Evolutionary conservation across 1,284 basidiomycete species (phyloP).

Genomic region (Heterobasidion irregulare): DNA sequence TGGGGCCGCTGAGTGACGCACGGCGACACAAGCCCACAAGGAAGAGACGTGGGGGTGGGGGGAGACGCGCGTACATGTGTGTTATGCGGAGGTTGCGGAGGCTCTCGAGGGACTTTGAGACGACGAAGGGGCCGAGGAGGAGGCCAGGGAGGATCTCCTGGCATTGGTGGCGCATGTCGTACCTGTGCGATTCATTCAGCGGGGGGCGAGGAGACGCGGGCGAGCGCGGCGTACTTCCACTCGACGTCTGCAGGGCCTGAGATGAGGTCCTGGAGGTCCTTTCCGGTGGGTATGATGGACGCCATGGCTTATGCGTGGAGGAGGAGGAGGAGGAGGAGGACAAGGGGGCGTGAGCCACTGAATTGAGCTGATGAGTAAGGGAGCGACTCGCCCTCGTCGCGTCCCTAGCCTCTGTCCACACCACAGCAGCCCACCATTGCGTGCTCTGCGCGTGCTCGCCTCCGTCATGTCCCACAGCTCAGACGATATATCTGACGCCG

Average conservation of each 20-base stretch:
- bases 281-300: too few relatives aligned
- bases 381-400: too few relatives aligned
- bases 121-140: constrained; percentile 82
- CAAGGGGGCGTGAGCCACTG: too few relatives aligned
- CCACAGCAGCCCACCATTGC: too few relatives aligned
- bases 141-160: constrained; percentile 87
- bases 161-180: constrained; percentile 91
- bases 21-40: background rate
- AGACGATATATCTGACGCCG: too few relatives aligned
- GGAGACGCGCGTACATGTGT: constrained; percentile 63
- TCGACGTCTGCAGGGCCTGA: constrained; percentile 72
- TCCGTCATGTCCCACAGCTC: too few relatives aligned
- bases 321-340: too few relatives aligned
- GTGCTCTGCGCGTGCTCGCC: too few relatives aligned
- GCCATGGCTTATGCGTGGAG: too few relatives aligned
- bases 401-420: too few relatives aligned
- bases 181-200: constrained; percentile 38
- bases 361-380: too few relatives aligned
- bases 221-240: constrained; percentile 50
- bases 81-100: constrained; percentile 66
- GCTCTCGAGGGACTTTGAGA: constrained; percentile 69
- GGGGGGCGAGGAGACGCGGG: constrained; percentile 1
- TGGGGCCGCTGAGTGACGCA: background rate
- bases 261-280: constrained; percentile 54
- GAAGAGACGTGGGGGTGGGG: background rate